phyloP scores from a whole-genome alignment of 202 grass and related monocot species.

The Dendrocalamus latiflorus region DNA sequence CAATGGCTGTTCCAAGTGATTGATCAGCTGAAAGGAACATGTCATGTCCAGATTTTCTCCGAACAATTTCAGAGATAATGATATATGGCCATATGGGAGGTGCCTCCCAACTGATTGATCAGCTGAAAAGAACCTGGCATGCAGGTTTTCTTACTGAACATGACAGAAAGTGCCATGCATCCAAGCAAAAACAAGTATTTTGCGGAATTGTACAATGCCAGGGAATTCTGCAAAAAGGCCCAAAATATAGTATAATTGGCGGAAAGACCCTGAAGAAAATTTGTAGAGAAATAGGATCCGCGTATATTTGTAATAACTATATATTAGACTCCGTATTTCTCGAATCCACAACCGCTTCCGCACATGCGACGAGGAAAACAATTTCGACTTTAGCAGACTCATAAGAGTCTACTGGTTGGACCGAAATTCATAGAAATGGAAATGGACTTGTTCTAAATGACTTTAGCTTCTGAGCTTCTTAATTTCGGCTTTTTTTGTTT shows the following conservation, averaged over 20 bases:
- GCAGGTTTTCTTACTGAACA: slow-evolving; percentile 2
- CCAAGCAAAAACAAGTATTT: background rate
- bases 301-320: too few species aligned
- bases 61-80: background rate
- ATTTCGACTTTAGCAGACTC: too few species aligned
- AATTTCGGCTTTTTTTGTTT: too few species aligned
- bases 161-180: background rate
- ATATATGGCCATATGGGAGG: background rate
- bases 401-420: too few species aligned
- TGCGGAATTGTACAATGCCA: too few species aligned
- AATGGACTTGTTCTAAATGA: too few species aligned
- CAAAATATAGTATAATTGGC: background rate
- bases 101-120: background rate
- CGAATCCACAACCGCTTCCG: too few species aligned
- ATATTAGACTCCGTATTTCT: too few species aligned
- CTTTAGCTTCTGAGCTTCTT: too few species aligned
- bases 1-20: background rate
- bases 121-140: background rate
- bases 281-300: background rate
- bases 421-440: too few species aligned
- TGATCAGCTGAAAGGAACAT: background rate
- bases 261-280: background rate
- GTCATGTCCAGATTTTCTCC: background rate
- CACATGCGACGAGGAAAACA: too few species aligned
- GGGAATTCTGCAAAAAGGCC: background rate